Evolutionary conservation across 495 filamentous ascomycete species (phyloP), one percentile per base, ranked within the genome.

Genomic region (Hyaloscypha bicolor): DNA sequence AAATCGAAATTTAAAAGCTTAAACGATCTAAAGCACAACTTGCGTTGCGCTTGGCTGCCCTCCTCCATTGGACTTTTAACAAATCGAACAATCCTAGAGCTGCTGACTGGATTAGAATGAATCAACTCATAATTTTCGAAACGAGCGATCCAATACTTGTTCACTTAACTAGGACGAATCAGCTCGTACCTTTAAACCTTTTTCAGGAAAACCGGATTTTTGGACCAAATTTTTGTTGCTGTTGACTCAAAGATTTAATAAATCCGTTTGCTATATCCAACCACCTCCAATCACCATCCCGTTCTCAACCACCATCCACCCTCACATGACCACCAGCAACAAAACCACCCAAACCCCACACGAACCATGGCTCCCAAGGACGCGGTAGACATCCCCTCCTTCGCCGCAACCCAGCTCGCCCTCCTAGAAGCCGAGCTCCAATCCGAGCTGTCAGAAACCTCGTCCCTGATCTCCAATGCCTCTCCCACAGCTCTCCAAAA

Each of bases 391-490:
- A 88, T 96, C 72, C 77, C 88, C 70, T 70, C 83, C 70, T 99
- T 98, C 82, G 92, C 93, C 57, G 76, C 82, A 56, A 85, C 87
- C 12, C 94, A 98, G 73, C 89, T 94, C 67, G 68, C 83, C 33
- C 90, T 98, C 65, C 89, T 99, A 52, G 79, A 85, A 58, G 77
- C 81, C 39, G 96, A 99, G 77, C 91, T 93, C 63, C 82, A 86
- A 73, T 88, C 91, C 74, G 96, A 95, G 76, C 85, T 93, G 55
- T 80, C 85, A 33, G 88, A 89, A 74, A 93, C 91, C 52, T 80
- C 90, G 60, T 76, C 85, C 16, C 88, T 97, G 60, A 83, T 94
- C 61, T 85, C 88, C 32, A 82, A 83, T 29, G 83, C 89, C 60
- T 88, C 91, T 19, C 92, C 95, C 19, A 78, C 86, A 0, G 82